Conservation (phyloP, 2,329 filamentous ascomycete species). For the Fusarium foetens region DNA sequence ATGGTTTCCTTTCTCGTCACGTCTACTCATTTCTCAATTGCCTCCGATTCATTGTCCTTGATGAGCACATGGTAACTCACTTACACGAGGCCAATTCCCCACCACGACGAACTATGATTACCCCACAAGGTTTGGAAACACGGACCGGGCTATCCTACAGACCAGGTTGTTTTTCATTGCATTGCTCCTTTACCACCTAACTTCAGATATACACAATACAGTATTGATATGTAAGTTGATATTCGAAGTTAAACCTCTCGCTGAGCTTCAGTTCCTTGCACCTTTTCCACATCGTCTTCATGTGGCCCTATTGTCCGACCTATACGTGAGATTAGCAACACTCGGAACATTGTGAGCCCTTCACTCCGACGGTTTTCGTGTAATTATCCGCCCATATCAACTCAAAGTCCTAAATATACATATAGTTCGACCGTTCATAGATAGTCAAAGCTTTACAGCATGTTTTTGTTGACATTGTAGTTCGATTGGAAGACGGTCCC, state of each 20-base stretch:
- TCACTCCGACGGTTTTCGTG: too few relatives aligned
- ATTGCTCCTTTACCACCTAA: not conserved
- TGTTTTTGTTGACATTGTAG: not conserved
- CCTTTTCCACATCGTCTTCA: not conserved
- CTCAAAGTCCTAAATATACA: not conserved
- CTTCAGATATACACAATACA: not conserved
- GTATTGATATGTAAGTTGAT: not conserved
- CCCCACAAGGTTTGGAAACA: slow-evolving; percentile 23
- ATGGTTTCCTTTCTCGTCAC: not conserved
- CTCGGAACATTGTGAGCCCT: not conserved
- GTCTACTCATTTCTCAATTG: not conserved
- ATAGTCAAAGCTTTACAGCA: not conserved
- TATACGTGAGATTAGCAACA: not conserved
- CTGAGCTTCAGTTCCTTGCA: not conserved
- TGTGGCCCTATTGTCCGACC: not conserved
- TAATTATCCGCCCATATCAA: not conserved
- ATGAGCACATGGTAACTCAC: not conserved
- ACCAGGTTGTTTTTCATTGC: not conserved
- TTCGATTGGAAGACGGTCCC: not conserved
- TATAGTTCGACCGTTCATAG: not conserved
- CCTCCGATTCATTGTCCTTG: not conserved
- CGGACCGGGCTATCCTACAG: not conserved
- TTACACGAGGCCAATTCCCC: slow-evolving; percentile 20
- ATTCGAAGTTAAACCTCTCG: not conserved
- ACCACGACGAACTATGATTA: slow-evolving; percentile 5